phyloP scores from a whole-genome alignment of 2,329 filamentous ascomycete genomes.

The Teratosphaeria gauchensis region DNA sequence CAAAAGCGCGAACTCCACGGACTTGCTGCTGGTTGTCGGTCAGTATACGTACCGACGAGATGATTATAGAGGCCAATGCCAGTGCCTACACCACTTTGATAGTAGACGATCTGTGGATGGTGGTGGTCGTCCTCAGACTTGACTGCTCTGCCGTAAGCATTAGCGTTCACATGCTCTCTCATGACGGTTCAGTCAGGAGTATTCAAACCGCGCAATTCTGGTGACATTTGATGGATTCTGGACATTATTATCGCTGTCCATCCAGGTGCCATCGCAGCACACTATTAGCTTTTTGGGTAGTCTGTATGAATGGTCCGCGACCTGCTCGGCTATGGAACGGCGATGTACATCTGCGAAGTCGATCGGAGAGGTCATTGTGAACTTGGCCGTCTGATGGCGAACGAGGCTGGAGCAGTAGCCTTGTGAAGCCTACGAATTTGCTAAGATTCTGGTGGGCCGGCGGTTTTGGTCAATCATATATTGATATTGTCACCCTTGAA shows the following conservation, averaged over 20 bases:
- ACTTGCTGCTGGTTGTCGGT: background rate
- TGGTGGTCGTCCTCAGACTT: slow-evolving; percentile 23
- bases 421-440: background rate
- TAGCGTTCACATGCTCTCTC: background rate
- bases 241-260: slow-evolving; percentile 25
- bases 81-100: slow-evolving; percentile 29
- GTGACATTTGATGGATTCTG: slow-evolving; percentile 29
- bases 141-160: slow-evolving; percentile 17
- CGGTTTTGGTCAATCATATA: too few species aligned
- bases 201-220: slow-evolving; percentile 15
- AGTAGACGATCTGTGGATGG: slow-evolving; percentile 30
- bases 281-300: slow-evolving; percentile 17
- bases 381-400: background rate
- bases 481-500: too few species aligned
- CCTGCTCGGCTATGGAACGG: background rate
- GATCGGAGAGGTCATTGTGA: background rate
- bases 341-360: background rate
- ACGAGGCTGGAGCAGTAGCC: background rate
- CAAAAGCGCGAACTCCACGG: background rate
- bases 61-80: slow-evolving; percentile 24
- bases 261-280: slow-evolving; percentile 25
- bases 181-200: background rate
- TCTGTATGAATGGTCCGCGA: background rate
- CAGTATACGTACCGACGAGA: slow-evolving; percentile 7
- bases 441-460: background rate